Percentiles rank a stretch among this genome's conserved stretches.
These are phyloP conservation scores for Colletotrichum limetticola DNA, from an alignment of 2,329 filamentous ascomycete genomes.

Conservation along the genomic window DNA sequence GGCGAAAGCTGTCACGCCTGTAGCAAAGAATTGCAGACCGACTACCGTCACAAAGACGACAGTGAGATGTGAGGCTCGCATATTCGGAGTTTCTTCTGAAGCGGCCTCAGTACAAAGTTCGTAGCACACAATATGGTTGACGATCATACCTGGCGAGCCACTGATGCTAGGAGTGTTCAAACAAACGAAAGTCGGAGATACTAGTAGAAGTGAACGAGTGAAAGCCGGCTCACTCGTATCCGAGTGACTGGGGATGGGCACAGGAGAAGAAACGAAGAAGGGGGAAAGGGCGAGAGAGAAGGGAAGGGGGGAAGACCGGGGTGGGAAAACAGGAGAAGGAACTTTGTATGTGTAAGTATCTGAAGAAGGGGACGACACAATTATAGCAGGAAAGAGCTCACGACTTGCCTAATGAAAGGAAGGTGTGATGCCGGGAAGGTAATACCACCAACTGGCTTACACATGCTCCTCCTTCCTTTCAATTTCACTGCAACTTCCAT, in stretches of 20 bases:
- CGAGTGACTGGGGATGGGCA: not conserved
- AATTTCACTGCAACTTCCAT: not conserved
- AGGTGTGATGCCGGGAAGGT: not conserved
- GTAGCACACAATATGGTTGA: not conserved
- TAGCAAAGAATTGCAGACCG: constrained; percentile 40
- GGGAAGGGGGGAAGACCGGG: not conserved
- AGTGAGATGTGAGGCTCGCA: constrained; percentile 49
- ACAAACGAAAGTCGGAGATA: not conserved
- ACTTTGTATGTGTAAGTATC: not conserved
- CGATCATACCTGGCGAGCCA: not conserved
- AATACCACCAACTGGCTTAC: not conserved
- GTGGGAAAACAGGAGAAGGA: not conserved
- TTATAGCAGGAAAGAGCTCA: constrained; percentile 22
- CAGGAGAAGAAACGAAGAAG: not conserved
- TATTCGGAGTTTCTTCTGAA: constrained; percentile 35
- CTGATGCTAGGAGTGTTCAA: not conserved
- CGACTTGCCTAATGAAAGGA: not conserved
- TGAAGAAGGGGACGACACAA: not conserved
- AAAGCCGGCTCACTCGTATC: not conserved
- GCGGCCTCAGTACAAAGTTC: not conserved
- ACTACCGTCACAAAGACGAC: constrained; percentile 47
- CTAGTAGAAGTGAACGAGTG: constrained; percentile 1
- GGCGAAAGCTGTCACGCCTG: constrained; percentile 16
- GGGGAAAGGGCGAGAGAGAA: not conserved
- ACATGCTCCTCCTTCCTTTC: not conserved